Base-by-base conservation (phyloP, 495 filamentous ascomycete genomes). In the Tuber indicum region DNA sequence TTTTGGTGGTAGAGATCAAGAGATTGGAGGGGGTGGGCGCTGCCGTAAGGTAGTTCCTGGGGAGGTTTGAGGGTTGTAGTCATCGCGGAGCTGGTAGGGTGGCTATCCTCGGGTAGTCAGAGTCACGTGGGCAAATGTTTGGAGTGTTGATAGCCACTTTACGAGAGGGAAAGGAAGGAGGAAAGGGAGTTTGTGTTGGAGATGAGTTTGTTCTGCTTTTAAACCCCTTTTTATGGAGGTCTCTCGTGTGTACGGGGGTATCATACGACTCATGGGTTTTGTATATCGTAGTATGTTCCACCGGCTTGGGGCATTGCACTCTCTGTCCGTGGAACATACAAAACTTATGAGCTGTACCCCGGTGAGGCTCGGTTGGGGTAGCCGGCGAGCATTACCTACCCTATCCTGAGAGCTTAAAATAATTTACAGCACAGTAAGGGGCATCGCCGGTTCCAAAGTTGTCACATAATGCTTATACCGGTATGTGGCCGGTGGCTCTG, bases 1-100 rank as follows among this genome's bases (percentile, higher is more conserved):
- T 75, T 77, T 46, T 80, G 74, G 17, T 71, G 46, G 45, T 41
- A 77, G 45, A 81, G 16, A 42, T 81, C 78, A 26, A 81, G 74
- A 23, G 49, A 70, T 70, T 81, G 79, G 21, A 81, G 72, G 58
- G 75, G 78, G 36, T 81, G 75, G 26, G 26, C 4, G 12, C 12
- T 1, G 58, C 26, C 26, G 1, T 36, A 66, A 32, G 26, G 26
- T 26, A 66, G 14, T 26, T 36, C 58, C 58, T 66, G 14, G 3
- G 58, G 26, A 3, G 58, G 26, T 8, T 43, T 43, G 42, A 43
- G 8, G 8, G 9, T 43, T 66, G 58, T 12, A 19, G 26, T n/a
- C n/a, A 32, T 66, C 9, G n/a, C 4, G 10, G 3, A 66, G 26
- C 10, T 66, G n/a, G n/a, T 16, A n/a, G 58, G 12, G n/a, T 2